Base-by-base conservation (phyloP, 2,329 filamentous ascomycete species). In the Pseudogymnoascus sp. region DNA sequence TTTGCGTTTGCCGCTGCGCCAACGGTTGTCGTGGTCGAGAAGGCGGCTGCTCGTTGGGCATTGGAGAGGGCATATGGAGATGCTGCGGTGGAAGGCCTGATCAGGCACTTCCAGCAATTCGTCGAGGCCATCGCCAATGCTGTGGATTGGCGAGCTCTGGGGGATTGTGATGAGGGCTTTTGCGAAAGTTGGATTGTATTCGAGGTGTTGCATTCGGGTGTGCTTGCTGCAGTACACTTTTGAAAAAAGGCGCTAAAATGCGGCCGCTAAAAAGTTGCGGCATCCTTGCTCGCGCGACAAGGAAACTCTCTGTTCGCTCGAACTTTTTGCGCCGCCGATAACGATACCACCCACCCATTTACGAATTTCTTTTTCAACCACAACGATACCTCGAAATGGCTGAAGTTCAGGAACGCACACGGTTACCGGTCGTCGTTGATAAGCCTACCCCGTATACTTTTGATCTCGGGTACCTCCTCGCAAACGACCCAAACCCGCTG, bases 361-460 rank as follows among this genome's bases (percentile, higher is more conserved):
- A 60, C 59, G 36, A 60, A 60, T 40, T 60, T 38, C 8, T 5
- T 40, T 53, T n/a, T 3, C 31, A 40, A 60, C 25, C 5, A 31
- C 18, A 59, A 36, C 34, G 34, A 60, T 60, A 60, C 5, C 34
- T 56, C 34, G 38, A 11, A 60, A 60, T 60, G 59, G 59, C 59
- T 42, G 59, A 60, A 38, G 38, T 42, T 40, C 36, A 60, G 11
- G 38, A 60, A 31, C 59, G 34, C 59, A 42, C 59, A 66, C 75
- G 77, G 65, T 78, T 86, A 64, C 82, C 85, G 49, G 81, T 89
- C 66, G 84, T 82, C 14, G 88, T 91, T 72, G 81, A 87, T 65
- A 96, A 96, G 77, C 88, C 91, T 3, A 96, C 89, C 5, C 92
- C 93, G 8, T 96, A 96, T 80, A 92, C 87, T 69, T 97, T 96